Evolutionary conservation across 2,329 filamentous ascomycete genomes (phyloP).

Genomic region (Biscogniauxia sp.): DNA sequence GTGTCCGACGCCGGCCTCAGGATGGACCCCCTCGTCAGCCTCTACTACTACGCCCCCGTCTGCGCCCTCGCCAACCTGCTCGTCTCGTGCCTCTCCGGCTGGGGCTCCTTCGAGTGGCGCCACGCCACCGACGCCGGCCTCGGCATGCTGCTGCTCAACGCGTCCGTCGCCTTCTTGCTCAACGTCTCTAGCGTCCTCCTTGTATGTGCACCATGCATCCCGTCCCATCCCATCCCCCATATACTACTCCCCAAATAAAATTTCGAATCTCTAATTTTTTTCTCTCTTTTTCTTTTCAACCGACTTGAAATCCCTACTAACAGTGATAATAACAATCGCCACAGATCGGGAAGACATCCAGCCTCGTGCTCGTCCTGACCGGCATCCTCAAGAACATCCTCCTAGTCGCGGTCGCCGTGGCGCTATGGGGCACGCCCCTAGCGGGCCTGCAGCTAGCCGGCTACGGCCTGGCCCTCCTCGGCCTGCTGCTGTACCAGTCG

Average conservation of each 20-base stretch:
- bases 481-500: constrained; percentile 50
- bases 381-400: constrained; percentile 88
- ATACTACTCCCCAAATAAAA: not conserved
- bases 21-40: constrained; percentile 84
- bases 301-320: constrained; percentile 3
- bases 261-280: too few species aligned
- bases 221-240: not conserved
- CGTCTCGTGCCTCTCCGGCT: constrained; percentile 37
- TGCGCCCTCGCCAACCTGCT: constrained; percentile 78
- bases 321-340: too few species aligned
- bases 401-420: constrained; percentile 71
- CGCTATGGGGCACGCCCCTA: constrained; percentile 75
- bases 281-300: too few species aligned
- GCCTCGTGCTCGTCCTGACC: constrained; percentile 79
- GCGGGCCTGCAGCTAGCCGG: constrained; percentile 70
- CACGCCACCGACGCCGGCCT: constrained; percentile 69
- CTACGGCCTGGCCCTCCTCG: constrained; percentile 66
- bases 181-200: constrained; percentile 85
- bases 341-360: constrained; percentile 85
- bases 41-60: constrained; percentile 87
- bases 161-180: constrained; percentile 73
- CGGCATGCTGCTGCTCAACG: constrained; percentile 67
- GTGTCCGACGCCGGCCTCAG: constrained; percentile 73
- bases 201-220: constrained; percentile 47
- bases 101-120: constrained; percentile 37